These are phyloP conservation scores for Salix exigua DNA, from an alignment of 345 rosid genomes.

Conservation along the genomic window DNA sequence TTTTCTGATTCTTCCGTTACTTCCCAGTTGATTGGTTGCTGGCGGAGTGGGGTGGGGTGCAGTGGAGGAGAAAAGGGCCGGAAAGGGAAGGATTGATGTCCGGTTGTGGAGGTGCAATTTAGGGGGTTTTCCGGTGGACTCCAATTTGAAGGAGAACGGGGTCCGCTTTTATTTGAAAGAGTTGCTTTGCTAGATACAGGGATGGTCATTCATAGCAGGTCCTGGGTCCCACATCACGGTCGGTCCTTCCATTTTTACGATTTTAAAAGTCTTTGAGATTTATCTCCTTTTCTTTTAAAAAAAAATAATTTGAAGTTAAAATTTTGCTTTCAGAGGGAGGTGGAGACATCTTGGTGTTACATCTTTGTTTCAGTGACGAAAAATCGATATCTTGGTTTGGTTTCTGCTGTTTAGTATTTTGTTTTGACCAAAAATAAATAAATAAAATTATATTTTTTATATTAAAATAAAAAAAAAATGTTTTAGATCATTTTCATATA, in stretches of 20 bases:
- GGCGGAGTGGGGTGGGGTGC: background rate
- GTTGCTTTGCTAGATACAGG: constrained; percentile 23
- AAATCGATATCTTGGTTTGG: no score
- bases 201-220: constrained; percentile 12
- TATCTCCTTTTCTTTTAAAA: background rate
- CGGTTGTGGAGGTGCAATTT: background rate
- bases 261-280: no score
- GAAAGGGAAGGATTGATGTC: background rate
- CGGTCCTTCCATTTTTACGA: background rate
- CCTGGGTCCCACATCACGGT: background rate
- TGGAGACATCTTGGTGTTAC: background rate
- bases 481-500: no score
- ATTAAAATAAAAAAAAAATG: no score
- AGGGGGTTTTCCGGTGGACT: constrained; percentile 17
- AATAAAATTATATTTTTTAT: no score
- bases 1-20: background rate
- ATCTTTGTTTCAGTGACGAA: no score
- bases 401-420: no score
- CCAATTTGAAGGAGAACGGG: constrained; percentile 19
- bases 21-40: background rate
- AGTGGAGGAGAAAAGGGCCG: background rate
- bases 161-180: constrained; percentile 13
- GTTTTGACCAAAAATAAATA: no score
- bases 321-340: background rate
- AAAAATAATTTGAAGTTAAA: background rate